phyloP scores from a whole-genome alignment of 2,329 filamentous ascomycete genomes.

The Xylaria sp. region DNA sequence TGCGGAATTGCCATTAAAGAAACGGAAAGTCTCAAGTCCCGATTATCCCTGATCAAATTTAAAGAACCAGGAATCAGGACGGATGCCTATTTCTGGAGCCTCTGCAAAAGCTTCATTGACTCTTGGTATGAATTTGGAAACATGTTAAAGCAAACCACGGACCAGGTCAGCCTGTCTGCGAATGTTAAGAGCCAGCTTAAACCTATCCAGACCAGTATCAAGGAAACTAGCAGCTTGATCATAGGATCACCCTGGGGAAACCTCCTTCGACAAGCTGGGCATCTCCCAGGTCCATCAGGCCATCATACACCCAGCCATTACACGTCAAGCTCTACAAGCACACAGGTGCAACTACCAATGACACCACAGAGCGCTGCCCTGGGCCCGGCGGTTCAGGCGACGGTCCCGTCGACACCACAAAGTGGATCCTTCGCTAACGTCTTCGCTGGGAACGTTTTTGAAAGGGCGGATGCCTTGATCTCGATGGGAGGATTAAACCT shows the following conservation, averaged over 20 bases:
- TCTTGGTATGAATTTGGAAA: slow-evolving; percentile 75
- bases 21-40: slow-evolving; percentile 76
- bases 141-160: slow-evolving; percentile 67
- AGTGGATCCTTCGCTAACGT: slow-evolving; percentile 65
- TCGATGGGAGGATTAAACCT: slow-evolving; percentile 68
- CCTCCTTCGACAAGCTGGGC: slow-evolving; percentile 52
- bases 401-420: slow-evolving; percentile 78
- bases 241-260: slow-evolving; percentile 68
- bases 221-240: slow-evolving; percentile 81
- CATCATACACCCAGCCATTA: slow-evolving; percentile 51
- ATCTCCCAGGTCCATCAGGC: slow-evolving; percentile 40
- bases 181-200: slow-evolving; percentile 80
- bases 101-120: slow-evolving; percentile 80
- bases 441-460: slow-evolving; percentile 69
- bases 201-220: slow-evolving; percentile 84
- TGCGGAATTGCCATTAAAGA: slow-evolving; percentile 77
- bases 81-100: slow-evolving; percentile 70
- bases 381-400: slow-evolving; percentile 90
- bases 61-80: slow-evolving; percentile 82
- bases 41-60: slow-evolving; percentile 82
- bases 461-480: slow-evolving; percentile 68
- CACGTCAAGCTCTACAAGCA: slow-evolving; percentile 48
- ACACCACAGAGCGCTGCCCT: slow-evolving; percentile 91
- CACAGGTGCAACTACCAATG: slow-evolving; percentile 70
- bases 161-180: slow-evolving; percentile 64